phyloP scores from a whole-genome alignment of 2,329 filamentous ascomycete species.

The Colletotrichum paranaense region DNA sequence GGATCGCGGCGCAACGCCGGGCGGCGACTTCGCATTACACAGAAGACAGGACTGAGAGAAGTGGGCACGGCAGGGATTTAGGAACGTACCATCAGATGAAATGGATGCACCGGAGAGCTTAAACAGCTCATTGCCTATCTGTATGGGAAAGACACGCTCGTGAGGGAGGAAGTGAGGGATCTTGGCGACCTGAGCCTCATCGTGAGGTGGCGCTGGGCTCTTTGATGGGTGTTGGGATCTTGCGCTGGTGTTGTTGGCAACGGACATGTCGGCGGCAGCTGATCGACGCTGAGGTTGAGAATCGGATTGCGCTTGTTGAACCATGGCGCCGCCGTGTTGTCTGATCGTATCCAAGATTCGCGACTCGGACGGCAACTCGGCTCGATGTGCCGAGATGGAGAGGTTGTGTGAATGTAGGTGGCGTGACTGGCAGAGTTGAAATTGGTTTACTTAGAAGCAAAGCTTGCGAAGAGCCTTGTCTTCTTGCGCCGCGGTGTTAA shows the following conservation, averaged over 20 bases:
- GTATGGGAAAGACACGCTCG: conserved; percentile 79
- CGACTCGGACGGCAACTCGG: neutral
- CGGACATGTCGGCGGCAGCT: conserved; percentile 23
- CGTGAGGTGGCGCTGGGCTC: conserved; percentile 36
- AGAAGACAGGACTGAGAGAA: neutral
- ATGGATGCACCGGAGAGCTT: conserved; percentile 79
- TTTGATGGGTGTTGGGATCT: conserved; percentile 22
- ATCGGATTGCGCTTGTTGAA: neutral
- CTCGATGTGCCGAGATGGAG: conserved; percentile 6
- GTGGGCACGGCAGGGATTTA: conserved; percentile 1
- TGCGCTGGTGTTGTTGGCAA: conserved; percentile 18
- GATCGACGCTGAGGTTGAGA: neutral
- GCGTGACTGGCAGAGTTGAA: neutral
- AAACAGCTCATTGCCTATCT: conserved; percentile 78
- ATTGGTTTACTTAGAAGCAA: conserved; percentile 3
- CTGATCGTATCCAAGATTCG: neutral
- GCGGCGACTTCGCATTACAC: neutral
- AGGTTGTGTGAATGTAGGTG: neutral
- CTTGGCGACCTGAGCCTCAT: conserved; percentile 51
- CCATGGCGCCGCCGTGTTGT: neutral
- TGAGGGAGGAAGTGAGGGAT: conserved; percentile 73
- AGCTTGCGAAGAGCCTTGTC: conserved; percentile 27
- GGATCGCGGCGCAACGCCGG: neutral
- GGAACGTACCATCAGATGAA: conserved; percentile 74
- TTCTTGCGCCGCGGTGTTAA: conserved; percentile 22